Conservation (phyloP, 2,329 filamentous ascomycete species). For the Hypoxylon sp. region DNA sequence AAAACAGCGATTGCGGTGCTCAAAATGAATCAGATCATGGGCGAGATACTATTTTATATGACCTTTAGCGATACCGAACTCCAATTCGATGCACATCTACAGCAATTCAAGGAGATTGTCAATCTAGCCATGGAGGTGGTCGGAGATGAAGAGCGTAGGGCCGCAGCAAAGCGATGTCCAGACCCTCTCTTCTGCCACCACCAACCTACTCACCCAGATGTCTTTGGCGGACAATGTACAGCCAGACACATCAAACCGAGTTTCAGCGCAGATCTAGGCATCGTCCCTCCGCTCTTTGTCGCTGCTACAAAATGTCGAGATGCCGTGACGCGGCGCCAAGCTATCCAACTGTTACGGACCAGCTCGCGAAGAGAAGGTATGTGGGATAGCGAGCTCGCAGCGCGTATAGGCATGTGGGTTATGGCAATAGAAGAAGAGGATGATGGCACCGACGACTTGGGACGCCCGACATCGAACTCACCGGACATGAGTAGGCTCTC, state of each 20-base stretch:
- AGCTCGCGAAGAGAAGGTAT: conserved; percentile 75
- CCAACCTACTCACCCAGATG: conserved; percentile 53
- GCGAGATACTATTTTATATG: conserved; percentile 69
- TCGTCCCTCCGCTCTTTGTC: conserved; percentile 74
- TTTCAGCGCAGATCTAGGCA: conserved; percentile 74
- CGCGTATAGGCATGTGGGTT: conserved; percentile 68
- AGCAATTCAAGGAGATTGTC: conserved; percentile 68
- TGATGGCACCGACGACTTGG: conserved; percentile 47
- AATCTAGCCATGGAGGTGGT: conserved; percentile 71
- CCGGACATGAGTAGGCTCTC: conserved; percentile 48
- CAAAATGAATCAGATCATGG: conserved; percentile 73
- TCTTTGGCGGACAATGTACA: conserved; percentile 59
- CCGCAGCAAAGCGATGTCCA: conserved; percentile 61
- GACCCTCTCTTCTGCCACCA: conserved; percentile 61
- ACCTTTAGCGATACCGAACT: conserved; percentile 71
- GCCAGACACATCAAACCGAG: conserved; percentile 69
- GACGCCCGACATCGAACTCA: conserved; percentile 50
- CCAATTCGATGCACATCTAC: conserved; percentile 68
- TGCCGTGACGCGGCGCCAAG: conserved; percentile 67
- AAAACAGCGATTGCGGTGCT: conserved; percentile 71
- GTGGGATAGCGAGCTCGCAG: conserved; percentile 74
- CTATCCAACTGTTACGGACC: conserved; percentile 71
- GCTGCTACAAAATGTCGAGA: conserved; percentile 76
- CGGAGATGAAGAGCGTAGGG: conserved; percentile 67
- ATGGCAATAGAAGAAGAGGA: conserved; percentile 67